Conservation (phyloP, 345 rosid genomes). For the Clausena lansium region DNA sequence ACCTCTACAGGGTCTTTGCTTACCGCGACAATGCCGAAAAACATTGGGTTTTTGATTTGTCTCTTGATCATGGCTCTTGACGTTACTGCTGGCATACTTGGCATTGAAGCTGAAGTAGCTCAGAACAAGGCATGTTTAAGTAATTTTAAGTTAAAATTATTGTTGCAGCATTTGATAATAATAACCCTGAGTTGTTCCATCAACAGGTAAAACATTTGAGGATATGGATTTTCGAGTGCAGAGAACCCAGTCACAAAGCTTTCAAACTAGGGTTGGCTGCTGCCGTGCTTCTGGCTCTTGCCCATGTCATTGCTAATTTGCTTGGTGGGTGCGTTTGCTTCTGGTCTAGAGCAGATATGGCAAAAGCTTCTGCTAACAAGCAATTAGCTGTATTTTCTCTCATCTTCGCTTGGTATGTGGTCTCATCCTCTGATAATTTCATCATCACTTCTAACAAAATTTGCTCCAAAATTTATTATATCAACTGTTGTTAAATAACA, state of each 20-base stretch:
- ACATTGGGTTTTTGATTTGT: constrained; percentile 38
- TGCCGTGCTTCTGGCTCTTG: constrained; percentile 49
- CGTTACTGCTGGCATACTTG: constrained; percentile 51
- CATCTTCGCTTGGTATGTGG: constrained; percentile 68
- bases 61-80: constrained; percentile 54
- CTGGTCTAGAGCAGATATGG: constrained; percentile 51
- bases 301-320: constrained; percentile 60
- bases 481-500: constrained; percentile 13
- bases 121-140: constrained; percentile 45
- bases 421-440: background rate
- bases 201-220: constrained; percentile 70
- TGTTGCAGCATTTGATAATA: no score
- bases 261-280: constrained; percentile 79
- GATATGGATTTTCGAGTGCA: constrained; percentile 72
- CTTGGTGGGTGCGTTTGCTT: constrained; percentile 76
- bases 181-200: background rate
- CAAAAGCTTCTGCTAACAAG: constrained; percentile 55
- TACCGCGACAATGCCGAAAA: constrained; percentile 27
- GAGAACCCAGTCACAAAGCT: constrained; percentile 75
- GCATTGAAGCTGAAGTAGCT: constrained; percentile 55
- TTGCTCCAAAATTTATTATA: background rate
- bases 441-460: no score
- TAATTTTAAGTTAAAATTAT: background rate
- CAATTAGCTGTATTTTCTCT: constrained; percentile 79
- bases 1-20: background rate